These are phyloP conservation scores for Debaryomyces maramus DNA, from an alignment of 805 yeast species.

Conservation along the genomic window DNA sequence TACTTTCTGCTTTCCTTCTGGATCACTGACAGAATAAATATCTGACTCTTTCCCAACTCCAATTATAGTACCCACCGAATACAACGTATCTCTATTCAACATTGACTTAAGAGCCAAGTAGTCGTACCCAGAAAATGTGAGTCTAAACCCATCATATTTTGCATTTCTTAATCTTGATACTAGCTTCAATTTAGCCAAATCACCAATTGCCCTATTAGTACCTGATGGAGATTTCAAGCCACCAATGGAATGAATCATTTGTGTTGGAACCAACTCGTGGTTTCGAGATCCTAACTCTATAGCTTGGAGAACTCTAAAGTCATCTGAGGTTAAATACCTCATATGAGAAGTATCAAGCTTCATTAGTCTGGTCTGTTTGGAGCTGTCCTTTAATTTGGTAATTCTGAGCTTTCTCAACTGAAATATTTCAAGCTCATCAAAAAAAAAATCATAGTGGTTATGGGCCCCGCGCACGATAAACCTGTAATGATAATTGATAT, in stretches of 20 bases:
- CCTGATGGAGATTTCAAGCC: slow-evolving; percentile 74
- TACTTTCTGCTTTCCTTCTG: slow-evolving; percentile 62
- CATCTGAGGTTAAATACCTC: slow-evolving; percentile 90
- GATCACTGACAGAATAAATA: slow-evolving; percentile 78
- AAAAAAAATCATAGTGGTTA: slow-evolving; percentile 4
- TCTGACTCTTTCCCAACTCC: slow-evolving; percentile 99
- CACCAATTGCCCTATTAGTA: slow-evolving; percentile 76
- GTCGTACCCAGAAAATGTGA: slow-evolving; percentile 89
- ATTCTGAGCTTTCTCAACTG: too few relatives aligned
- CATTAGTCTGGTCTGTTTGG: too few relatives aligned
- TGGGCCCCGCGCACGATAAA: slow-evolving; percentile 2
- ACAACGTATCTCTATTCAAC: slow-evolving; percentile 69
- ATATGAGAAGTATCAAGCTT: slow-evolving; percentile 90
- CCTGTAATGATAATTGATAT: neutral
- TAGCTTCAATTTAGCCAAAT: slow-evolving; percentile 81
- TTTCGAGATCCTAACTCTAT: slow-evolving; percentile 88
- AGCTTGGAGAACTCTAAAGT: slow-evolving; percentile 85
- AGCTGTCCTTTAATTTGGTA: too few relatives aligned
- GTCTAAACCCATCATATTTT: slow-evolving; percentile 89
- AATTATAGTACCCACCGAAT: slow-evolving; percentile 80
- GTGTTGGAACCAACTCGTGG: slow-evolving; percentile 93
- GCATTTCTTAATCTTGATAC: slow-evolving; percentile 83
- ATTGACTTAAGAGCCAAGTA: slow-evolving; percentile 86
- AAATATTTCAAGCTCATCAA: neutral
- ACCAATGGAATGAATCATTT: slow-evolving; percentile 75